phyloP scores from a whole-genome alignment of 345 rosid species.

The Excoecaria agallocha region DNA sequence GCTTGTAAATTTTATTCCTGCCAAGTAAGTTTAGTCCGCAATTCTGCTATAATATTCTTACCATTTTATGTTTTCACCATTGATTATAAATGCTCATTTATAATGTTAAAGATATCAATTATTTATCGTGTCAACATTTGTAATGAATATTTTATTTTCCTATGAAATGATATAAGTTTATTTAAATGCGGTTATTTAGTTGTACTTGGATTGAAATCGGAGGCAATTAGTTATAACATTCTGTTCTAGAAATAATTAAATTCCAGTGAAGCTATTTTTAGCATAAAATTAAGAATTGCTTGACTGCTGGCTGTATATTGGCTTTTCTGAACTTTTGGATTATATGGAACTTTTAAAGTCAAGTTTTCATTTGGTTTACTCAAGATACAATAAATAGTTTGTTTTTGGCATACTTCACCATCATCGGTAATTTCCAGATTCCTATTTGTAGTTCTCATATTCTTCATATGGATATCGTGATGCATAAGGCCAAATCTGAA shows the following conservation, averaged over 20 bases:
- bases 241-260: background rate
- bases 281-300: background rate
- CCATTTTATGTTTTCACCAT: background rate
- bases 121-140: background rate
- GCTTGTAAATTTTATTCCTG: background rate
- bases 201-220: background rate
- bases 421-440: background rate
- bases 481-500: background rate
- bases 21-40: background rate
- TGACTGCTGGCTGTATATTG: background rate
- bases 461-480: background rate
- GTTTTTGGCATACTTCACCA: background rate
- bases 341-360: background rate
- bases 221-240: background rate
- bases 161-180: background rate
- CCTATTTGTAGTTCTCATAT: background rate
- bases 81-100: background rate
- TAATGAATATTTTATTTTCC: background rate
- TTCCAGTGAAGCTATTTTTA: background rate
- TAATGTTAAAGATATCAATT: background rate
- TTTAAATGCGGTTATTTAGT: background rate
- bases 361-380: background rate
- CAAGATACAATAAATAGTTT: background rate
- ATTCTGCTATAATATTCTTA: background rate
- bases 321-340: background rate